These are phyloP conservation scores for Fistulifera solaris DNA, from an alignment of 108 stramenopile genomes.

Conservation along the genomic window DNA sequence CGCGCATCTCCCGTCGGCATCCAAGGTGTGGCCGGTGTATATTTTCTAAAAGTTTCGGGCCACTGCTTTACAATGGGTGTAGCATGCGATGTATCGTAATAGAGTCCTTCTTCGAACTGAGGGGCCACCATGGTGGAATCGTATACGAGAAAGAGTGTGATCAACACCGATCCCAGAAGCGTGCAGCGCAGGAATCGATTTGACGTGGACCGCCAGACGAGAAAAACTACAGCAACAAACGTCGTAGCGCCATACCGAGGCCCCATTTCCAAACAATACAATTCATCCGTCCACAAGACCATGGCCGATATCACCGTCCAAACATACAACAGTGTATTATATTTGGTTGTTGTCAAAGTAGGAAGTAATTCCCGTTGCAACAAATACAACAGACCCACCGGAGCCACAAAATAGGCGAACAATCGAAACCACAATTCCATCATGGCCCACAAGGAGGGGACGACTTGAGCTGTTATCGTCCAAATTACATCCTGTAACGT, in stretches of 20 bases:
- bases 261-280: constrained; percentile 59
- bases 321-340: constrained; percentile 4
- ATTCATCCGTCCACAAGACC: constrained; percentile 61
- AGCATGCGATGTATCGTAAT: constrained; percentile 39
- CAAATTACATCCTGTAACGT: constrained; percentile 12
- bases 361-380: not conserved
- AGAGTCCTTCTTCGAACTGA: constrained; percentile 51
- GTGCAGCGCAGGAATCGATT: not conserved
- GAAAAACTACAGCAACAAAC: constrained; percentile 19
- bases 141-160: constrained; percentile 13
- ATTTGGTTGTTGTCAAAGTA: too few species aligned
- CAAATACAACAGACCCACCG: constrained; percentile 26
- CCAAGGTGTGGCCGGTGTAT: constrained; percentile 57
- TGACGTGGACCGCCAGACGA: constrained; percentile 18
- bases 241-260: constrained; percentile 31
- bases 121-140: constrained; percentile 7
- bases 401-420: constrained; percentile 34
- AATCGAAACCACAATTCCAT: constrained; percentile 70
- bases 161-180: not conserved
- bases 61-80: constrained; percentile 38
- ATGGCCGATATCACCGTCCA: constrained; percentile 44
- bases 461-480: constrained; percentile 16
- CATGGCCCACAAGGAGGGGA: constrained; percentile 54
- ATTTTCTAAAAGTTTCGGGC: constrained; percentile 43
- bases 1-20: constrained; percentile 74